Evolutionary conservation across 306 rosid genomes (phyloP), one percentile per base, ranked within the genome.

Genomic region (Vigna radiata): DNA sequence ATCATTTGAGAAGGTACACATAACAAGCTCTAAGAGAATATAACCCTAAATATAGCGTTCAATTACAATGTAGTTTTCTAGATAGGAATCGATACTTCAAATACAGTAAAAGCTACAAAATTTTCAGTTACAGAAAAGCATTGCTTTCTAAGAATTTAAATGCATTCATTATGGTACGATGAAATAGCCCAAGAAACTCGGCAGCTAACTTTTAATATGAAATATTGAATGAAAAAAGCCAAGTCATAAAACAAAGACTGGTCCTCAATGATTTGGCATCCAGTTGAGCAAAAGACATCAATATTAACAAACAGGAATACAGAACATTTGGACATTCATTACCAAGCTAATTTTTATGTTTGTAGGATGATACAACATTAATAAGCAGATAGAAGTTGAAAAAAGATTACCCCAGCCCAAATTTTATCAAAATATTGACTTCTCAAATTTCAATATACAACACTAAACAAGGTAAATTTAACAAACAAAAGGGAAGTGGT

Each of bases 241-340:
- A 11, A 31, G 47, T 27, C 60, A 15, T 53, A 19, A 56, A 15
- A 36, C 33, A 53, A 54, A 1, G 23, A 33, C 8, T 11, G 52
- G 31, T 53, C 65, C 63, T 29, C 68, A 58, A 72, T 21, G 56
- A 44, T 44, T 56, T 36, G 68, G 50, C 29, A 73, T 58, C 44
- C 21, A n/a, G 19, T 16, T 4, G 56, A 43, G 61, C 11, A 29
- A 44, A 46, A 44, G 23, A 15, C 21, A 61, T 31, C 33, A 60
- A 75, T 13, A 47, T 29, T 29, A 61, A 18, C 36, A 73, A 59
- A n/a, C 58, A 59, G 31, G 59, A 46, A 3, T 27, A 47, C 6
- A 27, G 19, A 60, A 17, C 70, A 46, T 2, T 33, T 31, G 43
- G 39, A 29, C 46, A 47, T 60, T 44, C 61, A 41, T 39, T n/a